Base-by-base conservation (phyloP, 176 grass and related monocot genomes). In the Carex kokanica region DNA sequence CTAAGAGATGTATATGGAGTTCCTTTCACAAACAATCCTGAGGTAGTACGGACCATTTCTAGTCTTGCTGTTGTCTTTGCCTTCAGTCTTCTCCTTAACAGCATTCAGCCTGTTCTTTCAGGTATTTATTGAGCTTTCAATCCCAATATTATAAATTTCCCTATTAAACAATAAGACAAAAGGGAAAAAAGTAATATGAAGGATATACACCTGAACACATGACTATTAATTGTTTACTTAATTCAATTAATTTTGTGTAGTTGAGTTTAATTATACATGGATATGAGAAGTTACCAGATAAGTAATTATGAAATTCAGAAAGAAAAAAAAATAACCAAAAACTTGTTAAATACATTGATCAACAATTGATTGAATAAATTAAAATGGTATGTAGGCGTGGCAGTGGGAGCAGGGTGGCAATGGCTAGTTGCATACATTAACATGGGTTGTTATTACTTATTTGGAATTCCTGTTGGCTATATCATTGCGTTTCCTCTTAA, bases 331-430 rank as follows among this genome's bases (percentile, higher is more conserved):
- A 20, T n/a, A n/a, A 27, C 8, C 15, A 40, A 69, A 16, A 69
- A n/a, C 66, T 70, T 18, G 20, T 43, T 70, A 41, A 65, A 70
- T 36, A 65, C 11, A 17, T 17, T 38, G 13, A 68, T 68, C 31
- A 38, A 40, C 15, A n/a, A 32, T 16, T 69, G 65, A 41, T 43
- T 10, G 17, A 70, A 41, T 43, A 20, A 36, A 70, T 20, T 10
- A 18, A 69, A 52, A 51, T 74, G 70, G 70, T 25, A 2, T 80
- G 38, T 81, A 90, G 88, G 95, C 20, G 94, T 97, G 27, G 94
- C 94, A 80, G 92, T 97, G 18, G 92, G 95, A 25, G 92, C 95
- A 6, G 95, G 94, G 0, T 97, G 95, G 95, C 95, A 97, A 85
- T 92, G 90, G 87, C 83, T 94, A 11, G 88, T 94, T 52, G 95